These are phyloP conservation scores for Naematelia encephala DNA, from an alignment of 768 basidiomycete species.

Conservation along the genomic window DNA sequence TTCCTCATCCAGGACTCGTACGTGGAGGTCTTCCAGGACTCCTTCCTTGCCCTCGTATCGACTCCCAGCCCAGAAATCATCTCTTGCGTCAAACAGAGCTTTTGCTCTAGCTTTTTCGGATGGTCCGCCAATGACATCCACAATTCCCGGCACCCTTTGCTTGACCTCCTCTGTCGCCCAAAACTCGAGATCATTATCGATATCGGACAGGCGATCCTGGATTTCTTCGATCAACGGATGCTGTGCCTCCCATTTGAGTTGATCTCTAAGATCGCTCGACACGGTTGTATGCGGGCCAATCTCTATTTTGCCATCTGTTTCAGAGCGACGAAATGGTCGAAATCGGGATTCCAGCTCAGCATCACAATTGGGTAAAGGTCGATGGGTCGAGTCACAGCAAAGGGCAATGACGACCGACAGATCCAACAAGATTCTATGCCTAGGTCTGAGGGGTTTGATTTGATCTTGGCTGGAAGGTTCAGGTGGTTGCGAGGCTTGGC, in stretches of 20 bases:
- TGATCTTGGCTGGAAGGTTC: conserved; percentile 19
- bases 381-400: conserved; percentile 75
- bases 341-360: conserved; percentile 66
- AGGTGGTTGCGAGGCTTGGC: conserved; percentile 1
- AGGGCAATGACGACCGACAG: conserved; percentile 80
- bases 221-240: conserved; percentile 65
- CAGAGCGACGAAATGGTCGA: conserved; percentile 54
- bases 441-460: conserved; percentile 48
- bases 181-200: conserved; percentile 56
- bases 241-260: conserved; percentile 71
- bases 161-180: conserved; percentile 79
- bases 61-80: conserved; percentile 45
- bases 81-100: conserved; percentile 57
- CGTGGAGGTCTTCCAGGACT: conserved; percentile 59
- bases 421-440: conserved; percentile 69
- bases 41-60: conserved; percentile 58
- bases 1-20: conserved; percentile 55
- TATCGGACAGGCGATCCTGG: conserved; percentile 51
- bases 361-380: conserved; percentile 59
- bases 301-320: conserved; percentile 2
- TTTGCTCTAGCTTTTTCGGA: conserved; percentile 63
- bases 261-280: conserved; percentile 66
- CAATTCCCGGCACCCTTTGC: conserved; percentile 69
- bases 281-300: conserved; percentile 53
- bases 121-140: conserved; percentile 72